Evolutionary conservation across 78 protist genomes (phyloP).

Genomic region (Dictyostelium intermedium): DNA sequence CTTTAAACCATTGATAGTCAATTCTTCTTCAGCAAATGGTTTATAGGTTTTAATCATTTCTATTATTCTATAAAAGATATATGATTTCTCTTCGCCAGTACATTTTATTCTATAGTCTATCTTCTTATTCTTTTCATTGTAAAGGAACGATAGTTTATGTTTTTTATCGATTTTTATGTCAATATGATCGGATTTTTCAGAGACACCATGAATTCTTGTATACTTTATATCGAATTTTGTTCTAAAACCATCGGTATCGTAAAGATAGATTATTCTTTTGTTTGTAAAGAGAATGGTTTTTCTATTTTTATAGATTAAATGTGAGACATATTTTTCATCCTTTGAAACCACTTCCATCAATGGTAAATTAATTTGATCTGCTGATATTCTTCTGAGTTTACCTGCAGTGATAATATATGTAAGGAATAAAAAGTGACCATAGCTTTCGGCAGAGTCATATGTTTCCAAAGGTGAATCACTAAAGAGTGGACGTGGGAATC

Average conservation of each 20-base stretch:
- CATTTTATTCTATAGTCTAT: conserved; percentile 23
- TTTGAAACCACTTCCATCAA: conserved; percentile 48
- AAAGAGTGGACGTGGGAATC: conserved; percentile 63
- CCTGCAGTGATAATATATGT: conserved; percentile 57
- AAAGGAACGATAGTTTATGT: not conserved
- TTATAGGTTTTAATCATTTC: conserved; percentile 24
- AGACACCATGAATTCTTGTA: not conserved
- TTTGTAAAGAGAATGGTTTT: conserved; percentile 47
- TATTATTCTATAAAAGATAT: conserved; percentile 6
- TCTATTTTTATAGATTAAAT: conserved; percentile 54
- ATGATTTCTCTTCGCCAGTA: conserved; percentile 27
- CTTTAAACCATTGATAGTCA: not conserved
- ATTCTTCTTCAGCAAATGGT: not conserved
- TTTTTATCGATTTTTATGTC: conserved; percentile 6
- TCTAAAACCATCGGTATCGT: conserved; percentile 70
- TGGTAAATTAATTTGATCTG: conserved; percentile 40
- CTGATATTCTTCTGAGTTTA: not conserved
- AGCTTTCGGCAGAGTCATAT: conserved; percentile 32
- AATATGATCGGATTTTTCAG: not conserved
- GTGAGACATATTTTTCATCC: conserved; percentile 48
- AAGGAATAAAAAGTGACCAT: conserved; percentile 64
- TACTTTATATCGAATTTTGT: conserved; percentile 51
- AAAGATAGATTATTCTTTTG: conserved; percentile 35
- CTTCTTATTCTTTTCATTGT: conserved; percentile 5
- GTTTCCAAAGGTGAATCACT: conserved; percentile 29